These are phyloP conservation scores for Paramarasmius palmivorus DNA, from an alignment of 1,284 basidiomycete genomes.

Conservation along the genomic window DNA sequence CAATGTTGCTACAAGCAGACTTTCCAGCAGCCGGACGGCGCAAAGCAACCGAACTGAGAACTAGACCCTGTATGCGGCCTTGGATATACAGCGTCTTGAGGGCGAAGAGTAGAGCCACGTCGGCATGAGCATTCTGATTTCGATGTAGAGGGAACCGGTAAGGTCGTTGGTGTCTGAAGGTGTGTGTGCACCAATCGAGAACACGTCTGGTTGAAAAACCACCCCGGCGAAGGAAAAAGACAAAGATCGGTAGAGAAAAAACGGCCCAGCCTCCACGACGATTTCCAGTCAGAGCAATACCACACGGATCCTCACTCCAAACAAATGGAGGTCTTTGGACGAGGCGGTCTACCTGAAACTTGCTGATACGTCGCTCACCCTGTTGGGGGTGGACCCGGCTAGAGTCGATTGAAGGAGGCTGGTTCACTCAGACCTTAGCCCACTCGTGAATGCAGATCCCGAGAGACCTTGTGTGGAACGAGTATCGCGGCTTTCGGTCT, in stretches of 20 bases:
- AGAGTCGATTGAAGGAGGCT: slow-evolving; percentile 52
- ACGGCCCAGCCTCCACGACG: slow-evolving; percentile 26
- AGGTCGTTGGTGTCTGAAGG: no score
- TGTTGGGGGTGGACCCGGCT: slow-evolving; percentile 46
- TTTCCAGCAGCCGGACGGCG: no score
- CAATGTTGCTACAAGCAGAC: no score
- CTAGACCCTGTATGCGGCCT: no score
- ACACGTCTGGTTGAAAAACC: neutral
- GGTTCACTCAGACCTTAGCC: slow-evolving; percentile 64
- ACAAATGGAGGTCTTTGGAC: slow-evolving; percentile 29
- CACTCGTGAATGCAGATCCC: slow-evolving; percentile 44
- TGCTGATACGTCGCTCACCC: slow-evolving; percentile 53
- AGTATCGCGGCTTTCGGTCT: slow-evolving; percentile 57
- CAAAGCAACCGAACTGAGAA: no score
- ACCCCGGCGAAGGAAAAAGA: slow-evolving; percentile 18
- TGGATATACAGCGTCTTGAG: no score
- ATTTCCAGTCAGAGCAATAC: slow-evolving; percentile 20
- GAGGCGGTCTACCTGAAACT: slow-evolving; percentile 31
- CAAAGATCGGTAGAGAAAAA: slow-evolving; percentile 17
- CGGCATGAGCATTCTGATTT: no score
- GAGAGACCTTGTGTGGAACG: slow-evolving; percentile 40
- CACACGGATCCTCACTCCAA: slow-evolving; percentile 16
- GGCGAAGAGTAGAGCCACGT: no score
- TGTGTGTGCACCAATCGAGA: no score
- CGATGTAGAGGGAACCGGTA: slow-evolving; percentile 16